Evolutionary conservation across 148 eudicot species (phyloP), one percentile per base, ranked within the genome.

Genomic region (Talinum fruticosum): DNA sequence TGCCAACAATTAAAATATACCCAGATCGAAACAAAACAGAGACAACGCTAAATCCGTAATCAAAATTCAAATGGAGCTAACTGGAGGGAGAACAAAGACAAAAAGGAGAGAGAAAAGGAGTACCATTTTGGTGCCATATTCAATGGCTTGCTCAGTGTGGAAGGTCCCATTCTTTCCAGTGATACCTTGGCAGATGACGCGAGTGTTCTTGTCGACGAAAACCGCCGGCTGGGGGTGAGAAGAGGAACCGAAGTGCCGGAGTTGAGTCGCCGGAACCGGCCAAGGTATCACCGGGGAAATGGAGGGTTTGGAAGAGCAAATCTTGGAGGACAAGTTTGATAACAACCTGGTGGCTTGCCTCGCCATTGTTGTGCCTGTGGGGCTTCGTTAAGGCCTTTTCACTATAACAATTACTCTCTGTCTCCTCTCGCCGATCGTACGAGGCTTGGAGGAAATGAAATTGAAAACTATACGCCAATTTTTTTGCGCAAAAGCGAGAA

Each of bases 51-150:
- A 51, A 54, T 53, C 29, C 23, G 4, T 18, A 26, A 34, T 45
- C 73, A 67, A 33, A 68, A 67, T 76, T 59, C 28, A 23, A 59
- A 23, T 5, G 64, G n/a, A 59, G 64, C 29, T 8, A 59, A 59
- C 6, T 6, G 64, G 29, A 59, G 64, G 28, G 29, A 59, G 64
- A 59, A 24, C 12, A 59, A n/a, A 59, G 5, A 29, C 64, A n/a
- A 29, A 24, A 16, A 59, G 64, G 19, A 8, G 33, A 21, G 62
- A 54, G 26, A 54, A 21, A 28, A 13, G 30, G 5, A 28, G 16
- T 88, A 96, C 99, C 97, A 96, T 93, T 73, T 93, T 93, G 29
- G 99, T 93, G 77, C 99, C 97, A 78, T 96, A 93, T 64, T 96
- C 97, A 75, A 96, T 93, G 73, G 97, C 99, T 82, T 91, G 97